Evolutionary conservation across 192 early-diverging fungal species (phyloP), one percentile per base, ranked within the genome.

Genomic region (Allomyces javanicus): DNA sequence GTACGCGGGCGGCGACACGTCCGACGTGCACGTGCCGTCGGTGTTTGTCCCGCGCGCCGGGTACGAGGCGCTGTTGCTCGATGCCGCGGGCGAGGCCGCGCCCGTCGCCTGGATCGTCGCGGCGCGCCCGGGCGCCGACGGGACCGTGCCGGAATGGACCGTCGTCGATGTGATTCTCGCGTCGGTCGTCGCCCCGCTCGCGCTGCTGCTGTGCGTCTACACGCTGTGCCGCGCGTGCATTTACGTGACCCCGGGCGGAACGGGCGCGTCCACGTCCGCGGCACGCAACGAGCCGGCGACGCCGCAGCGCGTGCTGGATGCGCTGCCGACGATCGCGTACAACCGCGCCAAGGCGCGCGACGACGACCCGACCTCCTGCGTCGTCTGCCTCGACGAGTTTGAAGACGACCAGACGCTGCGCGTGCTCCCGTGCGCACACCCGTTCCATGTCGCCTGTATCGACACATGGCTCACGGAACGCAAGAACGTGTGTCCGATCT

Each of bases 381-480:
- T 87, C 7, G 95, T 98, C 25, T 98, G 95, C 76, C 75, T 98
- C 67, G 93, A 96, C 10, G 90, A 94, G 64, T 96, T 88, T 78
- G 74, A 78, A 19, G 83, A 87, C 67, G 88, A 85, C 23, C 87
- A 90, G 21, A 79, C 85, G 68, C 70, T 94, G 24, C 74, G 93
- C 14, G 78, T 87, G 11, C 73, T 98, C 61, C 87, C 88, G 9
- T 98, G 95, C 74, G 79, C 73, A 61, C 95, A 98, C 71, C 81
- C 90, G 67, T 96, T 89, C 69, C 95, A 98, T 70, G 78, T 83
- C 22, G 72, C 71, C 22, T 98, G 95, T 71, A 85, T 98, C 26
- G 95, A 98, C 69, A 85, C 79, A 69, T 97, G 94, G 94, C 78
- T 97, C 24, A 91, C 88, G 1, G 82, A 85, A 7, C 78, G 85